Evolutionary conservation across 768 basidiomycete species (phyloP).

Genomic region (Mycena latifolia): DNA sequence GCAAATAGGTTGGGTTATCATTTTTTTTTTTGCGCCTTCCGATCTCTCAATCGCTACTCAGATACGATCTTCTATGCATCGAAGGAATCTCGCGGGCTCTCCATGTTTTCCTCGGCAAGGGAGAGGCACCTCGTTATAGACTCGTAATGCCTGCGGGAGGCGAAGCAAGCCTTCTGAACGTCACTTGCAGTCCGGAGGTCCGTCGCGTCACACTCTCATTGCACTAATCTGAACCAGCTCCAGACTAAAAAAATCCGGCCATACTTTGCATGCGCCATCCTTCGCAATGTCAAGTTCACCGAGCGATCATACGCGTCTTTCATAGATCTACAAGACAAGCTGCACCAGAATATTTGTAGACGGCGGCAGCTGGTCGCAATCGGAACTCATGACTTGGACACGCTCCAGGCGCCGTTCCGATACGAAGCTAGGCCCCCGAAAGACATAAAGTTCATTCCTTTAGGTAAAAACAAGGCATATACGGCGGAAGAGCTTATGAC

Average conservation of each 20-base stretch:
- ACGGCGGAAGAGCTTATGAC: constrained; percentile 94
- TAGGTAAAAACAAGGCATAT: constrained; percentile 83
- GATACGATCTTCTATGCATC: constrained; percentile 97
- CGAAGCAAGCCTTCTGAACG: constrained; percentile 72
- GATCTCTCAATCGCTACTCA: constrained; percentile 45
- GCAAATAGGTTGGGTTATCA: constrained; percentile 82
- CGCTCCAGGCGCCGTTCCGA: constrained; percentile 87
- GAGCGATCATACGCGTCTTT: constrained; percentile 93
- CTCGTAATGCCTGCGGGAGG: constrained; percentile 80
- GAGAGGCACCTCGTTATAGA: constrained; percentile 77
- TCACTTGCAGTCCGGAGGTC: constrained; percentile 81
- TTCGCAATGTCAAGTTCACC: constrained; percentile 92
- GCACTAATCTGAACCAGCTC: constrained; percentile 2
- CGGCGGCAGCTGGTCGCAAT: constrained; percentile 93
- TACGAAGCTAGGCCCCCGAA: constrained; percentile 87
- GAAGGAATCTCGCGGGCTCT: constrained; percentile 95
- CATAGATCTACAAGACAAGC: constrained; percentile 99
- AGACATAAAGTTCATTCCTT: constrained; percentile 91
- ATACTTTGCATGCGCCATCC: constrained; percentile 89
- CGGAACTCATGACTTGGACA: constrained; percentile 97
- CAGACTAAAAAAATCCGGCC: constrained; percentile 90
- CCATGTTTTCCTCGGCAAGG: constrained; percentile 82
- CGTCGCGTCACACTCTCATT: constrained; percentile 39
- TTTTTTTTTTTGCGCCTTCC: constrained; percentile 6
- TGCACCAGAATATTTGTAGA: constrained; percentile 96